Conservation (phyloP, 208 protist genomes). For the Acanthamoeba healyi region DNA sequence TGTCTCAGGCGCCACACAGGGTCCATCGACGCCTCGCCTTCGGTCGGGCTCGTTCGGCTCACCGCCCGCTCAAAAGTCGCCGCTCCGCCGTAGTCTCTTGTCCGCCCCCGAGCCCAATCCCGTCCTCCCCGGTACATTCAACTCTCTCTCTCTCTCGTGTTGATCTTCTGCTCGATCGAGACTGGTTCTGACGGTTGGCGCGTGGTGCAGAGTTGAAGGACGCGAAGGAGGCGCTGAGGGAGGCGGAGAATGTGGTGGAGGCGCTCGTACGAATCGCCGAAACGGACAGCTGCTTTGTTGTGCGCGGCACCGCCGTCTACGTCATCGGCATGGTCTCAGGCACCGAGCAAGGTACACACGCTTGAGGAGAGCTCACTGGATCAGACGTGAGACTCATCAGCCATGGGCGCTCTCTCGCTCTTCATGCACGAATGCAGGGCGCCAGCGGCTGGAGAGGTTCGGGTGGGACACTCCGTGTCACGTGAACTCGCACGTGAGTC, state of each 20-base stretch:
- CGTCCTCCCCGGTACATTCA: neutral
- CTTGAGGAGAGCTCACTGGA: neutral
- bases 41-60: constrained; percentile 34
- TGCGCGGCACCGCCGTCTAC: constrained; percentile 80
- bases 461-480: constrained; percentile 41
- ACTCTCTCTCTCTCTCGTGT: neutral
- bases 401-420: neutral
- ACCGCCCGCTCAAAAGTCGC: neutral
- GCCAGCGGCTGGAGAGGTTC: constrained; percentile 52
- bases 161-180: no score
- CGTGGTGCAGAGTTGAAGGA: constrained; percentile 12
- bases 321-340: constrained; percentile 79
- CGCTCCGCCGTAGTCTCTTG: constrained; percentile 20
- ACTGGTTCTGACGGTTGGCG: no score
- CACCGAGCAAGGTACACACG: constrained; percentile 60
- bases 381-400: neutral
- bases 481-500: constrained; percentile 52
- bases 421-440: constrained; percentile 4
- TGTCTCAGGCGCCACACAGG: neutral
- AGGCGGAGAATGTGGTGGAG: constrained; percentile 61
- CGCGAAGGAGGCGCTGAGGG: constrained; percentile 4
- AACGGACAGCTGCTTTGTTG: constrained; percentile 25
- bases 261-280: constrained; percentile 56
- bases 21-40: neutral
- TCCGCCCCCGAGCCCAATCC: neutral